Base-by-base conservation (phyloP, 331 rosid species). In the Pyracantha coccinea region DNA sequence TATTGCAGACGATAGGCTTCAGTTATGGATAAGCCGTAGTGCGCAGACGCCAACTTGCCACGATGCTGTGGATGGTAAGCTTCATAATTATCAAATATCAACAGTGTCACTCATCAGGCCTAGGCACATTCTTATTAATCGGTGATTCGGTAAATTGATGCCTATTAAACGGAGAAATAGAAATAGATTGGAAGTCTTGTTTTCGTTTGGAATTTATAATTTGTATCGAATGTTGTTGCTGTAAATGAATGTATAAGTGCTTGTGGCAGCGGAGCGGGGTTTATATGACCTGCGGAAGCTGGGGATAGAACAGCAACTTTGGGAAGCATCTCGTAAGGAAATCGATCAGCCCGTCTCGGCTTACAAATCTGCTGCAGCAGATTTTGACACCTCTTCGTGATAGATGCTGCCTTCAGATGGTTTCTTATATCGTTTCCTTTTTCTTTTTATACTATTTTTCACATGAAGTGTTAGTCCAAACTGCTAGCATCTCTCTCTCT, bases 241-340 rank as follows among this genome's bases (percentile, higher is more conserved):
- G 41, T 27, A 28, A 24, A 9, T 58, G 25, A 72, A 15, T 19
- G 24, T 16, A 3, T 4, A 5, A 72, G 10, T 81, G 76, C 28
- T 73, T 50, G 45, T 88, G 82, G 69, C 87, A 95, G 99, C 81
- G 81, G 99, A 92, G 85, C 92, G 98, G 38, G 99, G 96, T 47
- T 79, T 95, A 52, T 62, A 84, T 86, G 99, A 90, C 88, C 83
- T 92, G 84, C 84, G 98, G 86, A 95, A 92, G 88, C 88, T 95
- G 72, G 97, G 97, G 52, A 85, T 92, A 80, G 99, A 95, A 84
- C 96, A 86, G 65, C 94, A 86, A 71, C 97, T 95, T 38, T 95
- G 99, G 99, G 99, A 95, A 87, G 96, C 99, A 76, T 95, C 97
- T 35, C 86, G 99, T 25, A 92, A 86, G 73, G 98, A 88, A 85